Evolutionary conservation across 768 basidiomycete genomes (phyloP).

Genomic region (Agaricus subrufescens): DNA sequence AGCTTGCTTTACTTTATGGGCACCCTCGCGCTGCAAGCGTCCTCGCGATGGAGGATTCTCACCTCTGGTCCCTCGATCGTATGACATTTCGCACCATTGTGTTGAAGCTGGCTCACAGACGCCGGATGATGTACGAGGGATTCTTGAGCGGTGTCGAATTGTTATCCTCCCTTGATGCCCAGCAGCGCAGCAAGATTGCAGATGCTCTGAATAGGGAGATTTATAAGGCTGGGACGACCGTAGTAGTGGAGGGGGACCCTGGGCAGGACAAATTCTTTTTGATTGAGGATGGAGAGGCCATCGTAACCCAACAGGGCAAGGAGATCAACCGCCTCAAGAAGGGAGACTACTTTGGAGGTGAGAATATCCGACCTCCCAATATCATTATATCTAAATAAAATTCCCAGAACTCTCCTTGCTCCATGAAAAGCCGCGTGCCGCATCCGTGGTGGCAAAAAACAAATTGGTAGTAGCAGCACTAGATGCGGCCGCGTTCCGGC

Average conservation of each 20-base stretch:
- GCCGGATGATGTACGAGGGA: constrained; percentile 93
- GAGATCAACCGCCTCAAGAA: constrained; percentile 75
- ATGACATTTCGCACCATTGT: constrained; percentile 99
- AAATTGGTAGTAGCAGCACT: constrained; percentile 92
- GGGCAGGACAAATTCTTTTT: constrained; percentile 94
- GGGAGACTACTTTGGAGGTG: constrained; percentile 98
- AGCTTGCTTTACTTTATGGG: constrained; percentile 97
- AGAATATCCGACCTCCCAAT: constrained; percentile 18
- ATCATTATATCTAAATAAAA: not conserved
- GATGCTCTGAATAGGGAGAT: constrained; percentile 86
- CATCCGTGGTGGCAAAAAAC: constrained; percentile 84
- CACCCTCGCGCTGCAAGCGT: constrained; percentile 95
- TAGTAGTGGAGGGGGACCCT: constrained; percentile 90
- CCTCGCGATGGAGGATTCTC: constrained; percentile 74
- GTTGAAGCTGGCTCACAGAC: constrained; percentile 84
- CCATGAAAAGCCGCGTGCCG: constrained; percentile 85
- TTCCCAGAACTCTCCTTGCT: constrained; percentile 83
- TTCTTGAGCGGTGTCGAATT: constrained; percentile 91
- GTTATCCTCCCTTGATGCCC: constrained; percentile 77
- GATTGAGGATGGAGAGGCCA: constrained; percentile 89
- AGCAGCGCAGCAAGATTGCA: constrained; percentile 94
- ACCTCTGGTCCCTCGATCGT: constrained; percentile 93
- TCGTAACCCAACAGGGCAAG: constrained; percentile 64
- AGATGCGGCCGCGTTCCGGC: constrained; percentile 90
- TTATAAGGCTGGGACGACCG: constrained; percentile 79